Evolutionary conservation across 306 rosid genomes (phyloP), one percentile per base, ranked within the genome.

Genomic region (Trifolium dubium): DNA sequence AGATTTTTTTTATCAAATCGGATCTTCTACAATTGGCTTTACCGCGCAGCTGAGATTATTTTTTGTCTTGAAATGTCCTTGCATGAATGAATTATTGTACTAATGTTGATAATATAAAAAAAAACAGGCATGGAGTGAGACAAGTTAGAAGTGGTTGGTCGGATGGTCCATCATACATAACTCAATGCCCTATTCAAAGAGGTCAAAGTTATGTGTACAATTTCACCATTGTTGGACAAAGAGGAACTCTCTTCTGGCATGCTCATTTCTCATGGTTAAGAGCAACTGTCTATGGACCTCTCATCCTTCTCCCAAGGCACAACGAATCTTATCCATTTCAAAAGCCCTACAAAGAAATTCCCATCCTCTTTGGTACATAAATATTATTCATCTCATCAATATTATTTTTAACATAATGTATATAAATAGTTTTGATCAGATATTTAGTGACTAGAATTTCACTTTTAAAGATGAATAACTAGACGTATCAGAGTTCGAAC

Each of bases 231-330:
- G 83, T 77, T 59, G 96, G 90, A 2, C 90, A 90, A 76, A 86
- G 90, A 74, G 96, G 92, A 63, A 88, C 90, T 71, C 78, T 90
- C 6, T 88, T 81, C 61, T 90, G 92, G 92, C 92, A 86, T 76
- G 89, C 92, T 62, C 92, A 90, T 77, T 53, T 88, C 51, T 82
- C 90, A 13, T 90, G 92, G 92, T 64, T 90, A 54, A 84, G 96
- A 73, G 85, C 91, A 46, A 86, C 92, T 15, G 53, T 90, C 3
- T 88, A 86, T 76, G 96, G 92, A 63, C 88, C 96, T 69, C 80
- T 90, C 6, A 75, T 90, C 39, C 82, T 90, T 71, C 87, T 84
- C 31, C 96, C 92, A 4, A 66, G 64, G 62, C 80, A 19, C 43
- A 79, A 77, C n/a, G 74, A 79, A 30, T 77, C 91, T 18, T 90